Evolutionary conservation across 2,329 filamentous ascomycete species (phyloP).

Genomic region (Hymenoscyphus occultus): DNA sequence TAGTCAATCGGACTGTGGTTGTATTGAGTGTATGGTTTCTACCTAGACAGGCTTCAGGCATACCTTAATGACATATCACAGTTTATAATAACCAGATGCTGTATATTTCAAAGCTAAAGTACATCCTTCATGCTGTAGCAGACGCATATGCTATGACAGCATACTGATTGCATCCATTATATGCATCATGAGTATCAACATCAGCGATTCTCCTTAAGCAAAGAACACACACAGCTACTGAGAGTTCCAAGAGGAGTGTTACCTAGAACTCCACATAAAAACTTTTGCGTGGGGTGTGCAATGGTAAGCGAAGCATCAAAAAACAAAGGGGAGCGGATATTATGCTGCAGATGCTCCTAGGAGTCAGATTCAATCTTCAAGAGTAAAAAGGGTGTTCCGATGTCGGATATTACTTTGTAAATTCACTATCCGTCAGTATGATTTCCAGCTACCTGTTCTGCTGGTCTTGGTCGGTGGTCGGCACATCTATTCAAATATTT

Average conservation of each 20-base stretch:
- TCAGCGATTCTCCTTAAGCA: neutral
- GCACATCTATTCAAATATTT: neutral
- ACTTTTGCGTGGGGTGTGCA: neutral
- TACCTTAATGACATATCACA: too few relatives aligned
- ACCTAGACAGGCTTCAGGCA: too few relatives aligned
- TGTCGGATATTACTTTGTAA: neutral
- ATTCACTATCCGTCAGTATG: neutral
- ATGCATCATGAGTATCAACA: neutral
- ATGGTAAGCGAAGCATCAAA: neutral
- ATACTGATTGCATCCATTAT: neutral
- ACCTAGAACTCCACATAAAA: too few relatives aligned
- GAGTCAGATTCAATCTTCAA: too few relatives aligned
- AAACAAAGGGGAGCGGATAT: neutral
- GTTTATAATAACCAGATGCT: too few relatives aligned
- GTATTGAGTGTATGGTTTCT: too few relatives aligned
- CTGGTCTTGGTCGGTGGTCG: neutral
- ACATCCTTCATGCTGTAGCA: neutral
- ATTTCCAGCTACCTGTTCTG: neutral
- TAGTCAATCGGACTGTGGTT: too few relatives aligned
- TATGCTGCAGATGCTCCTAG: neutral
- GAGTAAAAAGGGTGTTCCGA: too few relatives aligned
- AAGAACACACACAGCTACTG: neutral
- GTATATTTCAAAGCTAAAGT: neutral
- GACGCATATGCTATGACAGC: neutral
- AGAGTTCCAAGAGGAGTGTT: neutral